These are phyloP conservation scores for Alternaria triticina DNA, from an alignment of 2,329 filamentous ascomycete species.

Conservation along the genomic window DNA sequence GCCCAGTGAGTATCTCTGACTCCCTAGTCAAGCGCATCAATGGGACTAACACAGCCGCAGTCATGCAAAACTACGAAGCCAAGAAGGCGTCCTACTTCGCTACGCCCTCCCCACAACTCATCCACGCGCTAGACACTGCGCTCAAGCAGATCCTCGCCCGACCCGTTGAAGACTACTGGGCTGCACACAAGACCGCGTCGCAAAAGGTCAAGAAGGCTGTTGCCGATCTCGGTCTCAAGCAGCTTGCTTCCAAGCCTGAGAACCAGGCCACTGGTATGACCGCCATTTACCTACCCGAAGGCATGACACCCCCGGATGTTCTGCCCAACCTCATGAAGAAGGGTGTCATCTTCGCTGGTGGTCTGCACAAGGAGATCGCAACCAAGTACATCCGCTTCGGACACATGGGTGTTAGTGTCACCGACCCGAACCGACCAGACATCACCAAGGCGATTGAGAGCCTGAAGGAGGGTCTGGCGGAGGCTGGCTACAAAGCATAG, in stretches of 20 bases:
- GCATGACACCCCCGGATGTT: constrained; percentile 78
- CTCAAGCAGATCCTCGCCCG: constrained; percentile 83
- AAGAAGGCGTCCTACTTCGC: constrained; percentile 98
- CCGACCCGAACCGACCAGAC: constrained; percentile 78
- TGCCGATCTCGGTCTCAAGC: constrained; percentile 80
- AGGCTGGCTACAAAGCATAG: constrained; percentile 68
- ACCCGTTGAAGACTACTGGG: constrained; percentile 82
- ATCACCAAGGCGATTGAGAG: constrained; percentile 84
- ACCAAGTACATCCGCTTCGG: constrained; percentile 94
- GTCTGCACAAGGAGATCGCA: constrained; percentile 94
- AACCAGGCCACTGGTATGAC: constrained; percentile 98
- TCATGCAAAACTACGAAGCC: constrained; percentile 99
- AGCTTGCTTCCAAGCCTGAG: constrained; percentile 82
- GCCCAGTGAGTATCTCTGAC: constrained; percentile 65
- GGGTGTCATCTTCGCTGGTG: constrained; percentile 92
- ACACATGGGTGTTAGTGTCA: constrained; percentile 96
- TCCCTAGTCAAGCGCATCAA: background rate
- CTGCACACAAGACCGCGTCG: constrained; percentile 77
- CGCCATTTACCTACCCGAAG: constrained; percentile 91
- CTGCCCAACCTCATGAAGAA: constrained; percentile 84
- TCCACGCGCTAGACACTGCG: constrained; percentile 90
- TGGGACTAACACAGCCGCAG: constrained; percentile 51
- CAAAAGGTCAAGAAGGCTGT: constrained; percentile 87
- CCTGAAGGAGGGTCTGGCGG: constrained; percentile 74
- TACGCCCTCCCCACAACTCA: constrained; percentile 90